Evolutionary conservation across 768 basidiomycete species (phyloP).

Genomic region (Amanita molliuscula): DNA sequence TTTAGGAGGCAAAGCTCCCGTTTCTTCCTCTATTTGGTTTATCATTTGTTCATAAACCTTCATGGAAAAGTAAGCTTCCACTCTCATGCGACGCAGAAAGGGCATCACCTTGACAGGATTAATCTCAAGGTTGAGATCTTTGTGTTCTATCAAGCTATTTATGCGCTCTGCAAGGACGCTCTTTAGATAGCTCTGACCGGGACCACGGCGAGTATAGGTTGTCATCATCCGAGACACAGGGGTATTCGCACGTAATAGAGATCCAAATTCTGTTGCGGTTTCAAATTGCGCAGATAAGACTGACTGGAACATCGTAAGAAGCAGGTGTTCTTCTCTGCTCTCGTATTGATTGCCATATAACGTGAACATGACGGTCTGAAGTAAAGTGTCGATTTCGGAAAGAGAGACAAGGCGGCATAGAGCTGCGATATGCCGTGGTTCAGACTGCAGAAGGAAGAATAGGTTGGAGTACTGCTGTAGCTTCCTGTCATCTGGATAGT

Average conservation of each 20-base stretch:
- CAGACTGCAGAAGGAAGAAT: constrained; percentile 97
- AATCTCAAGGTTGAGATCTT: constrained; percentile 98
- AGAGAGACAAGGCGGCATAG: constrained; percentile 94
- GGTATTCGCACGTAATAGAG: constrained; percentile 94
- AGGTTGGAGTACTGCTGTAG: constrained; percentile 96
- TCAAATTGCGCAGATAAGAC: constrained; percentile 99
- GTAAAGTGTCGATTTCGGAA: constrained; percentile 95
- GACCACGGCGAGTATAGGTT: constrained; percentile 96
- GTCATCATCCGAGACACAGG: constrained; percentile 99
- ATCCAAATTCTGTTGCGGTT: constrained; percentile 98
- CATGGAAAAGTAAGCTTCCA: not conserved
- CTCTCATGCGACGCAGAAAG: not conserved
- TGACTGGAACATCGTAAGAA: constrained; percentile 99
- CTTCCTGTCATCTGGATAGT: constrained; percentile 91
- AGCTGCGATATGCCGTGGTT: constrained; percentile 93
- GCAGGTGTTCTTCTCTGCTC: constrained; percentile 93
- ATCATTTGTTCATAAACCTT: constrained; percentile 99
- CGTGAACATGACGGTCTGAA: constrained; percentile 99
- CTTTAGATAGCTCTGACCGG: constrained; percentile 97
- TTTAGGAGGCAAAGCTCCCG: constrained; percentile 86
- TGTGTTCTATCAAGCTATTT: constrained; percentile 98
- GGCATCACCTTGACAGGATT: constrained; percentile 86
- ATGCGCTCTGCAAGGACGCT: constrained; percentile 95
- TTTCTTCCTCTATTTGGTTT: constrained; percentile 97
- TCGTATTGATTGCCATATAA: constrained; percentile 99